Base-by-base conservation (phyloP, 495 filamentous ascomycete genomes). In the Articulospora tetracladia region DNA sequence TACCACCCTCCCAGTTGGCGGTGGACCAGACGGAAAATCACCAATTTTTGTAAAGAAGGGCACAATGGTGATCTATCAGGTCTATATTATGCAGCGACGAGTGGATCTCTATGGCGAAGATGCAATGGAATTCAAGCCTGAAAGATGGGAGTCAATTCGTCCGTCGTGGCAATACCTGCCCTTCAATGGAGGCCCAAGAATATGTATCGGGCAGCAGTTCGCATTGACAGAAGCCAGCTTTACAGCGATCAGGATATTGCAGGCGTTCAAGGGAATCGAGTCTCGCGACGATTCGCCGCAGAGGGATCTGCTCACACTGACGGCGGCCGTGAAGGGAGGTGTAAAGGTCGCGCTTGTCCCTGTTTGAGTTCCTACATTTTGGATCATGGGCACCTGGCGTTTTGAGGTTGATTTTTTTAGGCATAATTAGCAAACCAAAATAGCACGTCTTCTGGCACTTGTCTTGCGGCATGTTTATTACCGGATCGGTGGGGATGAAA, bases 131-230 rank as follows among this genome's bases (percentile, higher is more conserved):
- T 79, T 74, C 49, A 71, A 67, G 46, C 76, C 76, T 3, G 74
- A 77, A 60, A 57, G 76, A 48, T 79, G 76, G 76, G 68, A 73
- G 20, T 65, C 51, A 20, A 23, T 66, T 2, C 54, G 62, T 48
- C 65, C 61, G 10, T 30, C 60, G 27, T 86, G 78, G 81, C 78
- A 83, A 49, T 88, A 82, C 65, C 59, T 87, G 32, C 85, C 86
- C 0, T 88, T 88, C 62, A 81, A 79, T 52, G 86, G 85, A 0
- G 85, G 84, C 0, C 85, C 86, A 1, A 74, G 86, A n/a, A 84
- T 86, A 44, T 86, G 75, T 28, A 65, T 66, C 20, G 78, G 78
- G 7, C 76, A 79, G 68, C 76, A 78, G 56, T 83, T 84, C 62
- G 84, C 83, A 13, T 70, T 85, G 67, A 83, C 78, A 0, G 81